Evolutionary conservation across 495 filamentous ascomycete species (phyloP).

Genomic region (Tetracladium marchalianum): DNA sequence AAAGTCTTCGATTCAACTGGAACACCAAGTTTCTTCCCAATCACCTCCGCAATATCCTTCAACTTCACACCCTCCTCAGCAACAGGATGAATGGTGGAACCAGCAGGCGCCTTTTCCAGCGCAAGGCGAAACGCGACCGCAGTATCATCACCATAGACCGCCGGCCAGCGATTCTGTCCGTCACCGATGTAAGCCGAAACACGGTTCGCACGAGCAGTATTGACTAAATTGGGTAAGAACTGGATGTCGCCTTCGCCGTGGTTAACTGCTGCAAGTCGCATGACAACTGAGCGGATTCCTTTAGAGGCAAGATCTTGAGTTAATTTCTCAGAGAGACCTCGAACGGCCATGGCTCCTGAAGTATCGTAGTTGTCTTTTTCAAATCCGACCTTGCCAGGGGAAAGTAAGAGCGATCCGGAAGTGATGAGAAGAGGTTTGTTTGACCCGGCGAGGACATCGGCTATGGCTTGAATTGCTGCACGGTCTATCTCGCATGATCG

Average conservation of each 20-base stretch:
- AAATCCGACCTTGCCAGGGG: conserved; percentile 22
- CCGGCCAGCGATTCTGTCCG: conserved; percentile 32
- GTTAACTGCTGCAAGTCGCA: conserved; percentile 33
- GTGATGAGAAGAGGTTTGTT: conserved; percentile 33
- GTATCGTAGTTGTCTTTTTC: conserved; percentile 19
- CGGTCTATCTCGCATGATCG: conserved; percentile 23
- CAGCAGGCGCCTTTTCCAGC: conserved; percentile 31
- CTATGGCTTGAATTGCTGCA: conserved; percentile 29
- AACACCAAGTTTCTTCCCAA: conserved; percentile 26
- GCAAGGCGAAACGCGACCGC: conserved; percentile 31
- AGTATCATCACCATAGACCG: conserved; percentile 31
- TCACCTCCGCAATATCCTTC: conserved; percentile 30
- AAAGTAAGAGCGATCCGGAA: conserved; percentile 28
- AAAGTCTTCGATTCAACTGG: conserved; percentile 20
- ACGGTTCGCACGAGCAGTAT: conserved; percentile 23
- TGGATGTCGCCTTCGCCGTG: conserved; percentile 31
- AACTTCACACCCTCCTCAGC: conserved; percentile 28
- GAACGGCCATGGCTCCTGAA: not conserved
- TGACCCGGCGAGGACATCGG: conserved; percentile 16
- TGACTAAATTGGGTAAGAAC: conserved; percentile 25
- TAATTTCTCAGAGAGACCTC: conserved; percentile 23
- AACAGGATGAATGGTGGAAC: conserved; percentile 29
- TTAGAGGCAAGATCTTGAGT: conserved; percentile 19
- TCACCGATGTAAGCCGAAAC: conserved; percentile 32
- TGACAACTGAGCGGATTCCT: conserved; percentile 25